Evolutionary conservation across 2,329 filamentous ascomycete species (phyloP), one percentile per base, ranked within the genome.

Genomic region (Ophiosphaerella narmari): DNA sequence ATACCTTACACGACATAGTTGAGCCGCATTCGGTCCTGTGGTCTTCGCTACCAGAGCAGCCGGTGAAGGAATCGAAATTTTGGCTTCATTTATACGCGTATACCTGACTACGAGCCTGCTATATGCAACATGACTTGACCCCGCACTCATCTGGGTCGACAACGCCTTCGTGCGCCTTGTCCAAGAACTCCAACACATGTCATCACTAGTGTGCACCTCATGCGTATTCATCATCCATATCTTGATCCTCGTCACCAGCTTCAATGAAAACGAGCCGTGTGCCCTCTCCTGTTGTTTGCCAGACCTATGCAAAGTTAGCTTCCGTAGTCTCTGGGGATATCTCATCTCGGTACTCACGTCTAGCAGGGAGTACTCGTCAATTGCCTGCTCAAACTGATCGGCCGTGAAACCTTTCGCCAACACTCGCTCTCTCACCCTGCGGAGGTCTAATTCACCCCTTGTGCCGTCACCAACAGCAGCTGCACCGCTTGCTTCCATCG

Each of bases 361-460:
- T 54, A 96, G 77, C 59, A 84, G 80, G 2, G 90, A 87, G 75
- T 99, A 97, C 78, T 96, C 93, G 55, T 96, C 88, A 70, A 99
- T 81, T 16, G 92, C 88, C 61, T 84, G 83, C 67, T 89, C 82
- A 77, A 96, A 91, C 74, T 99, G 92, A 74, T 97, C 91, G 59
- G 91, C 88, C 0, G 93, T 99, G 74, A 97, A 99, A 2, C 94
- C 94, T 82, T 96, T 97, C 45, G 92, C 94, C 65, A 97, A 82
- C 26, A 99, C 91, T 59, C 94, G 80, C 75, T 97, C 92, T 72
- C 92, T 85, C 52, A 99, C 90, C 75, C 91, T 89, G 60, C 89
- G 84, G 79, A 99, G 83, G 74, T 88, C 94, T 64, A 99, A 77
- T 74, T 97, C 92, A 16, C 89, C 79, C 62, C 83, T 62, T 71